These are phyloP conservation scores for Colletotrichum filicis DNA, from an alignment of 2,329 filamentous ascomycete species.

Conservation along the genomic window DNA sequence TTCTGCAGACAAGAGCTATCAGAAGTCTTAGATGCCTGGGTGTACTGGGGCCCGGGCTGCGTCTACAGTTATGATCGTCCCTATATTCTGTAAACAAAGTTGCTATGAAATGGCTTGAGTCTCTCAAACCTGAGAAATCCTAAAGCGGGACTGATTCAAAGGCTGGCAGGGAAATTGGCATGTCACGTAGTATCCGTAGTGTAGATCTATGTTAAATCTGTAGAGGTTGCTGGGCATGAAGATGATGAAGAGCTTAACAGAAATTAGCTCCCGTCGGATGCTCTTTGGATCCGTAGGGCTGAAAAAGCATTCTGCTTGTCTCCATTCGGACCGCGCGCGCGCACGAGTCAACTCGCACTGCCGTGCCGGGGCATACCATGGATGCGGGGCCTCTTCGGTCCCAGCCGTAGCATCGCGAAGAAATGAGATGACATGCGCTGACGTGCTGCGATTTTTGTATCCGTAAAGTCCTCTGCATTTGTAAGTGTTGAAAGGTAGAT, in stretches of 20 bases:
- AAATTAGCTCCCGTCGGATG: background rate
- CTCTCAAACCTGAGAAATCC: background rate
- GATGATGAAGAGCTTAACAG: background rate
- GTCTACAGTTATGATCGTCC: background rate
- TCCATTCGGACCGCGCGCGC: background rate
- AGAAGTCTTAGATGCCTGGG: background rate
- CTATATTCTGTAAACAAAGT: background rate
- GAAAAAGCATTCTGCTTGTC: background rate
- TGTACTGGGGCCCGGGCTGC: too few relatives aligned
- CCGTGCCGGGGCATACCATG: constrained; percentile 1
- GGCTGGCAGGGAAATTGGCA: background rate
- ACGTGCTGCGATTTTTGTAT: background rate
- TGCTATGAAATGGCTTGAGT: background rate
- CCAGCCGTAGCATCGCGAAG: background rate
- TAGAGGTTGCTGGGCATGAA: background rate
- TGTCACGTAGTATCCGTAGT: background rate
- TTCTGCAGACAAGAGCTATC: background rate
- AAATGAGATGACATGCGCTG: background rate
- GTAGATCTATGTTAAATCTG: background rate
- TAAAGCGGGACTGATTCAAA: background rate
- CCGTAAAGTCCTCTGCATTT: background rate
- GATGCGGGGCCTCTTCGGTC: background rate
- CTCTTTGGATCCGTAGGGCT: background rate
- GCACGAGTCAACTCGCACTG: constrained; percentile 12
- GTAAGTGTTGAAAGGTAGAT: background rate